Percentiles rank a stretch among this genome's conserved stretches.
Conservation (phyloP, 2,329 filamentous ascomycete genomes). For the Raffaelea deltoideospora region DNA sequence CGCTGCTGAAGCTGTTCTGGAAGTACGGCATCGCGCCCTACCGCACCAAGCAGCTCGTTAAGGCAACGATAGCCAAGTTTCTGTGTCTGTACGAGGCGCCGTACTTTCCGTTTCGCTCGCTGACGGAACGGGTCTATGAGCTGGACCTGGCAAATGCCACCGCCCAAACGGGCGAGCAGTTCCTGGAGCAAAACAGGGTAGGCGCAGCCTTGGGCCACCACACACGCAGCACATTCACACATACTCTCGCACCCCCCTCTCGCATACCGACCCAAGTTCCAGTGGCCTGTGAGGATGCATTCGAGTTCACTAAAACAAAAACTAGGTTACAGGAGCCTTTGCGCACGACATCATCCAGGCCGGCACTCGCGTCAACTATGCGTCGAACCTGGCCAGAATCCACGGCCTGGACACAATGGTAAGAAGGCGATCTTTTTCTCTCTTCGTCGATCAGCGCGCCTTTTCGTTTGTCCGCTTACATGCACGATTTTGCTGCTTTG, state of each 20-base stretch:
- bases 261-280: too few relatives aligned
- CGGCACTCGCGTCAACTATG: conserved; percentile 87
- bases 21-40: conserved; percentile 71
- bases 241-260: not conserved
- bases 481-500: too few relatives aligned
- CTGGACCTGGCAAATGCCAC: conserved; percentile 54
- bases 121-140: conserved; percentile 53
- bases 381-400: conserved; percentile 70
- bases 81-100: conserved; percentile 66
- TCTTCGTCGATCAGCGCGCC: not conserved
- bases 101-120: conserved; percentile 67
- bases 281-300: too few relatives aligned
- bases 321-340: conserved; percentile 50
- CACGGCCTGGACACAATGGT: conserved; percentile 82
- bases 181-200: conserved; percentile 49
- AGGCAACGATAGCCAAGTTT: conserved; percentile 56
- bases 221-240: not conserved
- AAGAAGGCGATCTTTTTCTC: too few relatives aligned
- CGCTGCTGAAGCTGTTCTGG: conserved; percentile 65
- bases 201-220: not conserved
- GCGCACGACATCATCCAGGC: conserved; percentile 75
- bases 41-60: conserved; percentile 56
- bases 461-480: too few relatives aligned
- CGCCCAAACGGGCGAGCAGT: conserved; percentile 56
- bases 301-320: too few relatives aligned